These are phyloP conservation scores for Brasilioporus rufonigricans DNA, from an alignment of 768 basidiomycete species.

Conservation along the genomic window DNA sequence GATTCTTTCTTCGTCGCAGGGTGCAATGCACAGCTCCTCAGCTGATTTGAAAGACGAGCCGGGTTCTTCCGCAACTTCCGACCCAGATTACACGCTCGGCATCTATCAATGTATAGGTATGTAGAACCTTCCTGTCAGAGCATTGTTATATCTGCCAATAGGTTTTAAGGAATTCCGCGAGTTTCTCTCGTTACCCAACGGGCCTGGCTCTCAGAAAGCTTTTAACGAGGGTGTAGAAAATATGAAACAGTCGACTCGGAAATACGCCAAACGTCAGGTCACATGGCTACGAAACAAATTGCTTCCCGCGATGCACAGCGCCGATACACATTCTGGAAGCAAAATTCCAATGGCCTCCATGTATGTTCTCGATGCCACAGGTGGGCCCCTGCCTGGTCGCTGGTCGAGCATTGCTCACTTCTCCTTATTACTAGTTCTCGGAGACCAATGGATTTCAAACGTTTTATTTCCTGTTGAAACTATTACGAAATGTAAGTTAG, in stretches of 20 bases:
- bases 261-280: slow-evolving; percentile 90
- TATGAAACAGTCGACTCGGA: slow-evolving; percentile 85
- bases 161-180: slow-evolving; percentile 90
- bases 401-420: not conserved
- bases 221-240: slow-evolving; percentile 62
- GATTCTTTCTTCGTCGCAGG: slow-evolving; percentile 12
- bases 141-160: slow-evolving; percentile 32
- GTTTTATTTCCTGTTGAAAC: slow-evolving; percentile 51
- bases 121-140: slow-evolving; percentile 5
- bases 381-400: slow-evolving; percentile 35
- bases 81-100: slow-evolving; percentile 67
- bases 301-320: slow-evolving; percentile 63
- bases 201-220: slow-evolving; percentile 36
- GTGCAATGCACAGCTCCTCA: not conserved
- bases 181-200: slow-evolving; percentile 50
- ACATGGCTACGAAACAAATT: slow-evolving; percentile 92
- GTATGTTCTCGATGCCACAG: slow-evolving; percentile 70
- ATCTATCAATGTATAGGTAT: slow-evolving; percentile 94
- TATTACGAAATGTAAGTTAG: slow-evolving; percentile 46
- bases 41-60: not conserved
- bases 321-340: slow-evolving; percentile 35
- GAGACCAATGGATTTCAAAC: slow-evolving; percentile 54
- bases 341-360: slow-evolving; percentile 32
- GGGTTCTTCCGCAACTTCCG: not conserved
- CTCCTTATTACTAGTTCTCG: slow-evolving; percentile 40